These are phyloP conservation scores for Penicillium bovifimosum DNA, from an alignment of 495 filamentous ascomycete genomes.

Conservation along the genomic window DNA sequence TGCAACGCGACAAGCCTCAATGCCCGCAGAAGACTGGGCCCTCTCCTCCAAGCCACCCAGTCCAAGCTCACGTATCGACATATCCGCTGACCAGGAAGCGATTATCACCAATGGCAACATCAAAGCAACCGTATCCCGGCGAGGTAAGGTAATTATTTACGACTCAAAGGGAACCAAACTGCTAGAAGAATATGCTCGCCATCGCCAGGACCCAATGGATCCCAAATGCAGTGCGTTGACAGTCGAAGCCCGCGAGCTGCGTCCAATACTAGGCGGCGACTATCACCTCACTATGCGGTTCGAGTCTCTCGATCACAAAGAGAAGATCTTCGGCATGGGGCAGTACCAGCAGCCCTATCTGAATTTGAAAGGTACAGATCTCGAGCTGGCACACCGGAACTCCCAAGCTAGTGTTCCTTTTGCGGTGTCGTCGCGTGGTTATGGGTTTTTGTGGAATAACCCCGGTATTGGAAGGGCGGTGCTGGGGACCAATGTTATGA, in stretches of 20 bases:
- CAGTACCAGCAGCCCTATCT: constrained; percentile 55
- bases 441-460: constrained; percentile 57
- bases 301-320: constrained; percentile 44
- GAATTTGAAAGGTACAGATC: constrained; percentile 50
- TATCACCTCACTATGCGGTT: constrained; percentile 50
- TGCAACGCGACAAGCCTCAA: constrained; percentile 42
- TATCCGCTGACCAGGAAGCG: constrained; percentile 26
- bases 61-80: constrained; percentile 18
- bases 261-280: constrained; percentile 45
- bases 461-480: constrained; percentile 51
- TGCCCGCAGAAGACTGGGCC: constrained; percentile 52
- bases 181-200: constrained; percentile 54
- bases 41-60: constrained; percentile 27
- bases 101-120: constrained; percentile 48
- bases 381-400: constrained; percentile 58
- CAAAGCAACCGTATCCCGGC: constrained; percentile 39
- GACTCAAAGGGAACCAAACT: constrained; percentile 38
- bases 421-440: constrained; percentile 47
- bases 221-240: constrained; percentile 51
- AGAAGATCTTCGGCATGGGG: constrained; percentile 59
- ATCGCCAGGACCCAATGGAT: constrained; percentile 44
- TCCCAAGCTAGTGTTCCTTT: constrained; percentile 57
- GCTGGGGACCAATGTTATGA: constrained; percentile 52
- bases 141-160: constrained; percentile 48
- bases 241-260: constrained; percentile 51